Base-by-base conservation (phyloP, 768 basidiomycete genomes). In the Lactifluus volemus region DNA sequence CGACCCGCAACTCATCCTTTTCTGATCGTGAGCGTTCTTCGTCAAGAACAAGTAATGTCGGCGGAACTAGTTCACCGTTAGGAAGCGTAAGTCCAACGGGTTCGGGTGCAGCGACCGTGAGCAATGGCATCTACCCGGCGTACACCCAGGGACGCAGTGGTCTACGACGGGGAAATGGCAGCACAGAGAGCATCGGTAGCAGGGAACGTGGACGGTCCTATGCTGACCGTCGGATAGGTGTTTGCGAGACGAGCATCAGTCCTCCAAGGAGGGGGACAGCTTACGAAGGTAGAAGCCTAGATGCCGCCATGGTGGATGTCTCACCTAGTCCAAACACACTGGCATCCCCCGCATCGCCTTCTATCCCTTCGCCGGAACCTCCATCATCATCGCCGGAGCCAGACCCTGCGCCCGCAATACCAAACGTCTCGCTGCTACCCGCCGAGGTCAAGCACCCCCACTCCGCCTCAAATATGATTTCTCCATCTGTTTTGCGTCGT, bases 1-100 rank as follows among this genome's bases (percentile, higher is more conserved):
- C 73, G 52, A 77, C 82, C 19, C 78, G 83, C 42, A 79, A 78
- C 6, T 75, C 82, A 15, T 81, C 83, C 1, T 82, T 81, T 32
- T 76, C 80, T 30, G 73, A 78, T 48, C 81, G 80, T 53, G 83
- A 83, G 41, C 70, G 70, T 30, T 77, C 78, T 21, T 71, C 71
- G 36, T 76, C 74, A 45, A 72, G 70, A 58, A 36, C 61, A 15
- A 54, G 61, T 39, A 0, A 49, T 7, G 47, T 49, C 50, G 70
- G 71, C 44, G 77, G 78, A 53, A 60, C 68, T 11, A 65, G 73
- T 59, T 74, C 73, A 44, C 73, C 73, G 9, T 58, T 74, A 30
- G 73, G 72, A 49, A 72, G 71, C 63, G 69, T 73, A 7, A 73
- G 72, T 21, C 73, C 73, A n/a, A 70, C 71, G 9, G 71, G 71